phyloP scores from a whole-genome alignment of 2,329 filamentous ascomycete genomes.

The Calonectria ilicicola region DNA sequence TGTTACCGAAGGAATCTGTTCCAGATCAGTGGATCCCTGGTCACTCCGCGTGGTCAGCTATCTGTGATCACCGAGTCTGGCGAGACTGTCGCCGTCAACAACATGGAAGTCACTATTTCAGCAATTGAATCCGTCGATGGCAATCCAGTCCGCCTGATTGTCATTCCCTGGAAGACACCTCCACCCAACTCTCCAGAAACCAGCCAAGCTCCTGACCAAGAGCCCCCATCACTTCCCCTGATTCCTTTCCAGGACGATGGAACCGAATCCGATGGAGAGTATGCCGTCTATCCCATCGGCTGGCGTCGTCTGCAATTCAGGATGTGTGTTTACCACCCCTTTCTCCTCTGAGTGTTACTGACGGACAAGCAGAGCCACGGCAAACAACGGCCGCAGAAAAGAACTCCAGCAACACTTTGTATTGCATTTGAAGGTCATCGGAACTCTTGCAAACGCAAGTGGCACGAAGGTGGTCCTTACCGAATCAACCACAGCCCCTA shows the following conservation, averaged over 20 bases:
- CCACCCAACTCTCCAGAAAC: slow-evolving; percentile 81
- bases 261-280: slow-evolving; percentile 77
- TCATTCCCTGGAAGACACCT: slow-evolving; percentile 97
- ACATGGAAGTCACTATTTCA: slow-evolving; percentile 88
- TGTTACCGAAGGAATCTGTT: slow-evolving; percentile 97
- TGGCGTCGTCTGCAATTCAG: slow-evolving; percentile 95
- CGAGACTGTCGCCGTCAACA: slow-evolving; percentile 84
- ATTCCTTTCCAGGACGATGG: slow-evolving; percentile 74
- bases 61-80: slow-evolving; percentile 87
- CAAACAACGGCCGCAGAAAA: slow-evolving; percentile 94
- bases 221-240: slow-evolving; percentile 85
- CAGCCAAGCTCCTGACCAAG: slow-evolving; percentile 78
- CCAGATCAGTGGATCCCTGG: slow-evolving; percentile 92
- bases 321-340: slow-evolving; percentile 64
- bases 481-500: slow-evolving; percentile 88
- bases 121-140: slow-evolving; percentile 96
- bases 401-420: slow-evolving; percentile 98
- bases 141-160: slow-evolving; percentile 91
- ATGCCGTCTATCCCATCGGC: slow-evolving; percentile 90
- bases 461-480: slow-evolving; percentile 85
- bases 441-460: slow-evolving; percentile 84
- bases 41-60: slow-evolving; percentile 80
- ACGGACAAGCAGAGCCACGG: slow-evolving; percentile 75
- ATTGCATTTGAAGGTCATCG: slow-evolving; percentile 86
- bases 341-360: slow-evolving; percentile 13